Base-by-base conservation (phyloP, 768 basidiomycete genomes). In the Crucibulum laeve region DNA sequence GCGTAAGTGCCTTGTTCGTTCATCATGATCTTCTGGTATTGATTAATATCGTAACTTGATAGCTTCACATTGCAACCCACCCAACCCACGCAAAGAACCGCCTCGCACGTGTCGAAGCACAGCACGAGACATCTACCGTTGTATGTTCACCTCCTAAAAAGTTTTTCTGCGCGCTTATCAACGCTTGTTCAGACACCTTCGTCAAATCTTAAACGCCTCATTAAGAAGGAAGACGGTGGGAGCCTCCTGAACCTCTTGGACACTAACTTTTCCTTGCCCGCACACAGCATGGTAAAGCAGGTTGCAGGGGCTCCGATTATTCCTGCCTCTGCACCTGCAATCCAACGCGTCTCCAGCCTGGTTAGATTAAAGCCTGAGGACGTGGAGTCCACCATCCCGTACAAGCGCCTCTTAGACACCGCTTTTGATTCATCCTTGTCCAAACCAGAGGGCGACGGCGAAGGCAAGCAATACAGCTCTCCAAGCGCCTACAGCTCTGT, bases 331-430 rank as follows among this genome's bases (percentile, higher is more conserved):
- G 13, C 21, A 24, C 43, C 21, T 26, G 10, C 23, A 14, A 13
- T 14, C 4, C 8, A 21, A 37, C 41, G 38, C 49, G 15, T 45
- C 39, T 24, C 35, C 13, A 37, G 38, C 23, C 25, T 43, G 17
- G 30, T 39, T 44, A 47, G 40, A 26, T 42, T 61, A 37, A 69
- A 69, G 39, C 45, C 57, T 4, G 68, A 67, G 45, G 48, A 52
- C 4, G 25, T 46, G 1, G 63, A 65, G 21, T n/a, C 56, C 21
- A 49, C 53, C 18, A 42, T 70, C 34, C 62, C 67, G 18, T 61
- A 53, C 28, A 76, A 74, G 53, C 71, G 71, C 34, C 48, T 47
- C 19, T 65, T 61, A 2, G 63, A 64, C 38, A 42, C 47, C 13
- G 58, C 58, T 10, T 55, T 64, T 32, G 15, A 15, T 4, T 4